Base-by-base conservation (phyloP, 495 filamentous ascomycete genomes). In the Penicillium soppii region DNA sequence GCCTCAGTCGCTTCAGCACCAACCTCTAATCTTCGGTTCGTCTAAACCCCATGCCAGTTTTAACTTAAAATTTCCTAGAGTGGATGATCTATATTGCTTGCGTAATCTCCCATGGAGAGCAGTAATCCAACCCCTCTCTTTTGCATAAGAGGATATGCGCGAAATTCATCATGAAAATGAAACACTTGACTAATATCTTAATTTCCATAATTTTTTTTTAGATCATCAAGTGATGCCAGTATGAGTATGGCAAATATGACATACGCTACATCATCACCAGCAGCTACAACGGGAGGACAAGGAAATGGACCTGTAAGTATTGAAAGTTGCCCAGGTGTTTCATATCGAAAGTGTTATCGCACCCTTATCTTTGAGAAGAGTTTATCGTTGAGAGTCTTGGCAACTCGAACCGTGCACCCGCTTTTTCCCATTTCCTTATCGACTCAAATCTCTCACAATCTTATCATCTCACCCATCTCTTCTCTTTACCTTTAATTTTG, bases 21-120 rank as follows among this genome's bases (percentile, higher is more conserved):
- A 27, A 82, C 84, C 58, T 82, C 82, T 47, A 86, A 85, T 69
- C 63, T 81, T 59, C 83, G 87, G 88, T 91, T 74, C 51, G 78
- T 79, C 15, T n/a, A 40, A 20, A 20, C 32, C 32, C 44, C 26
- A 19, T 30, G 27, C 25, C 26, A 22, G 4, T 17, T n/a, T 19
- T 8, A 2, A 16, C 13, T 29, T 12, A n/a, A 22, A 29, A 10
- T 15, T 10, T 26, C 15, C 30, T 4, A 23, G 4, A 16, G 22
- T 20, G 13, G 35, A 10, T 22, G 4, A 48, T 17, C 13, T 19
- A 36, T 45, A n/a, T 43, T 52, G 15, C 17, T 38, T 55, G 36
- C 19, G 37, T 32, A 40, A 49, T 32, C 26, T 32, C 27, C 21
- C 35, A n/a, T 41, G 26, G 29, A 41, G 10, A 32, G 36, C 26